Conservation (phyloP, 345 rosid genomes). For the Angophora floribunda region DNA sequence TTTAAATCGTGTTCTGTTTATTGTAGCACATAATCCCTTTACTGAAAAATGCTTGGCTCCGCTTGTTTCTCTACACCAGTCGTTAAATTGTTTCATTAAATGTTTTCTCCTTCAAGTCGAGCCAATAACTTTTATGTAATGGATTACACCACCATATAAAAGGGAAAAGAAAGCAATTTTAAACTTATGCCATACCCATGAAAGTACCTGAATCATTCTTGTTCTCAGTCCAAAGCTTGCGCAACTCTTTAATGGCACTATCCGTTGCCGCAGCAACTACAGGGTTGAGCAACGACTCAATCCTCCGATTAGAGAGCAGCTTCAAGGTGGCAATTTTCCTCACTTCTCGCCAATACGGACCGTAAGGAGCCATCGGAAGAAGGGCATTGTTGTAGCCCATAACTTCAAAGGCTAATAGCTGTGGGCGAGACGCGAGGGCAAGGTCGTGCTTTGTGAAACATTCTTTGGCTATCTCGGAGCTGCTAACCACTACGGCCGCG, state of each 20-base stretch:
- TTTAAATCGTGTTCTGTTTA: neutral
- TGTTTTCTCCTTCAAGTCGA: neutral
- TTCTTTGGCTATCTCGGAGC: slow-evolving; percentile 8
- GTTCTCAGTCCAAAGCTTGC: neutral
- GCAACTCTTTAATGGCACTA: neutral
- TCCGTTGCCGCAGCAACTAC: neutral
- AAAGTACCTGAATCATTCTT: neutral
- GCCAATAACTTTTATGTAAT: neutral
- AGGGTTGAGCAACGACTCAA: neutral
- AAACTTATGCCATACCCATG: too few species aligned
- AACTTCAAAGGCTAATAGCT: neutral
- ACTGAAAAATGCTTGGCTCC: neutral
- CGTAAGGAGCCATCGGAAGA: slow-evolving; percentile 1
- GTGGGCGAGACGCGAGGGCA: slow-evolving; percentile 17
- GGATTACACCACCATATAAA: neutral
- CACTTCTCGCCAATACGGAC: slow-evolving; percentile 23
- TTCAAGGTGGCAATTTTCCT: slow-evolving; percentile 9
- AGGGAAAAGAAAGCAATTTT: neutral
- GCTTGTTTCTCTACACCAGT: neutral
- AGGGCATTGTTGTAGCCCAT: slow-evolving; percentile 12
- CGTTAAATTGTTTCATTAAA: neutral
- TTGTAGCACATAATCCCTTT: too few species aligned
- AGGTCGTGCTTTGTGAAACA: slow-evolving; percentile 18
- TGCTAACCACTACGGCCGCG: slow-evolving; percentile 13
- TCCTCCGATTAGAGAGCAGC: slow-evolving; percentile 13